Conservation (phyloP, 139 green algal species). For the Picochlorum sp. region DNA sequence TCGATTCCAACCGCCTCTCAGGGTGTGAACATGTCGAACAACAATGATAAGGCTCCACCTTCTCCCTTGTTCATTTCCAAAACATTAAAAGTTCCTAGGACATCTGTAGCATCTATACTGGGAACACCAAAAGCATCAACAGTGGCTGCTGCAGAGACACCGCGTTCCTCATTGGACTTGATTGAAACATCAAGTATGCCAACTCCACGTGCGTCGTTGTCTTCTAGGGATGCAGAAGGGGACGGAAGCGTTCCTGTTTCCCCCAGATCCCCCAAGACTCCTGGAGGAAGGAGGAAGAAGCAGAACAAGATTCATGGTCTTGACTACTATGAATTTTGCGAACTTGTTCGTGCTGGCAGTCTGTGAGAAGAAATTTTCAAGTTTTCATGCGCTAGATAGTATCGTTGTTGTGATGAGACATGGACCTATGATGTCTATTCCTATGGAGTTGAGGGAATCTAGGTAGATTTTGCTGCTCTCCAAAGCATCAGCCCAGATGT, state of each 20-base stretch:
- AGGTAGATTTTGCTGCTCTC: neutral
- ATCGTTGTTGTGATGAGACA: neutral
- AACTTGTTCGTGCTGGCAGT: constrained; percentile 36
- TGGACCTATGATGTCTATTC: neutral
- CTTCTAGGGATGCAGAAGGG: neutral
- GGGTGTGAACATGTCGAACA: neutral
- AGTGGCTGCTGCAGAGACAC: constrained; percentile 2
- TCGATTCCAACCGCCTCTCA: too few species aligned
- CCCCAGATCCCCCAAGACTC: constrained; percentile 12
- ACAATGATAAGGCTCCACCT: neutral
- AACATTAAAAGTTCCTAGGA: constrained; percentile 11
- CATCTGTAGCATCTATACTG: constrained; percentile 1
- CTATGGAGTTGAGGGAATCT: neutral
- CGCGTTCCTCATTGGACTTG: constrained; percentile 10
- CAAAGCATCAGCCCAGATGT: neutral
- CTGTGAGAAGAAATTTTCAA: constrained; percentile 22
- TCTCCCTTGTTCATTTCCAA: constrained; percentile 1
- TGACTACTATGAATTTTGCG: constrained; percentile 44
- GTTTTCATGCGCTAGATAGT: constrained; percentile 1
- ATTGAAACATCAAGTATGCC: neutral
- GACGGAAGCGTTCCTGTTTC: neutral
- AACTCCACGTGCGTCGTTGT: neutral
- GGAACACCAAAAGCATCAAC: neutral
- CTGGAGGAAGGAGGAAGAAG: constrained; percentile 9
- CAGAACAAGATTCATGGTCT: constrained; percentile 41